phyloP scores from a whole-genome alignment of 2,329 filamentous ascomycete species.

The Stagonosporopsis vannaccii region DNA sequence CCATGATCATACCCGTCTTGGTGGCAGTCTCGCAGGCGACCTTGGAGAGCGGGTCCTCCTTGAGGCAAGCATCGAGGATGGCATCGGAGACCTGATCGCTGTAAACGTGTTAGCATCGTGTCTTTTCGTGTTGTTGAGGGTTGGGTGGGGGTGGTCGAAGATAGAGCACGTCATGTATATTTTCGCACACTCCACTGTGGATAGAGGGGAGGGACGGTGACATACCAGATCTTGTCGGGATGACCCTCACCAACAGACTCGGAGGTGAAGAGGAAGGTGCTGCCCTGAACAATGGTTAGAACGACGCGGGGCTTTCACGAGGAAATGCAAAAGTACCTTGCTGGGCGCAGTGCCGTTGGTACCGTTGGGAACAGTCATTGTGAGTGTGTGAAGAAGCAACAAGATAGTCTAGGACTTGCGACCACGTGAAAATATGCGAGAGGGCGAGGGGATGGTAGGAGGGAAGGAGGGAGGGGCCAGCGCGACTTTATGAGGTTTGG shows the following conservation, averaged over 20 bases:
- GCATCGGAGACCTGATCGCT: slow-evolving; percentile 97
- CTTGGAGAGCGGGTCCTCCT: slow-evolving; percentile 95
- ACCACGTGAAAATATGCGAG: slow-evolving; percentile 39
- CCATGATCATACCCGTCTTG: slow-evolving; percentile 99
- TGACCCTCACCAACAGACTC: slow-evolving; percentile 66
- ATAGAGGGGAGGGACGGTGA: slow-evolving; percentile 6
- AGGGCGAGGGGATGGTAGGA: slow-evolving; percentile 29
- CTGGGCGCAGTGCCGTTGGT: slow-evolving; percentile 24
- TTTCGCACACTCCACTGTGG: background rate
- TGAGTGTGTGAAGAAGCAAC: slow-evolving; percentile 19
- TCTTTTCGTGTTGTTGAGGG: background rate
- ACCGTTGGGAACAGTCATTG: slow-evolving; percentile 41
- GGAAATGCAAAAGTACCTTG: slow-evolving; percentile 33
- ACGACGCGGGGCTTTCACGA: slow-evolving; percentile 17
- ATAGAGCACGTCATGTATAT: slow-evolving; percentile 17
- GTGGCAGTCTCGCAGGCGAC: slow-evolving; percentile 98
- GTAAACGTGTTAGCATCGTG: slow-evolving; percentile 34
- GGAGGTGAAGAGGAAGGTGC: slow-evolving; percentile 58
- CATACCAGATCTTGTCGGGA: slow-evolving; percentile 89
- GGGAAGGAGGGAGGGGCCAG: slow-evolving; percentile 34
- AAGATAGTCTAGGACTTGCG: slow-evolving; percentile 50
- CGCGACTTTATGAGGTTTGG: slow-evolving; percentile 39
- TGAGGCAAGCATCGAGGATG: slow-evolving; percentile 96
- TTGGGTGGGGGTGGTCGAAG: slow-evolving; percentile 4
- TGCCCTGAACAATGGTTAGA: slow-evolving; percentile 36